Evolutionary conservation across 306 rosid species (phyloP).

Genomic region (Prunus fruticosa): DNA sequence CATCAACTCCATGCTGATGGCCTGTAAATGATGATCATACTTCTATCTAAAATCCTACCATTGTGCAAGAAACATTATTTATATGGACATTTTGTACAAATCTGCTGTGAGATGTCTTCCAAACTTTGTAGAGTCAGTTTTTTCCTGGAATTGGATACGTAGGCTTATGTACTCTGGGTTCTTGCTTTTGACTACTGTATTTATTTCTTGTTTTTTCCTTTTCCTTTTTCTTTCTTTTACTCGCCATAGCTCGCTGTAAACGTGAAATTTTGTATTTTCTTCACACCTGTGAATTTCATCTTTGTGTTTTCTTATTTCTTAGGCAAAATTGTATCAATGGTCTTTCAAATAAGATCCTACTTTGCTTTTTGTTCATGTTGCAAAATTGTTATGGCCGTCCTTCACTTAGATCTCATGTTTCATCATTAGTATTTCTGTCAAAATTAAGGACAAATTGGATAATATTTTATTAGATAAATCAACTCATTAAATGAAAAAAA

Average conservation of each 20-base stretch:
- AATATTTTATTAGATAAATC: no score
- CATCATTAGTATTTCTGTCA: no score
- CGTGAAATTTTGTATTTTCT: conserved; percentile 7
- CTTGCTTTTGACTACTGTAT: neutral
- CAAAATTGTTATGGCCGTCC: no score
- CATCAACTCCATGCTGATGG: conserved; percentile 82
- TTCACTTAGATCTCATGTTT: no score
- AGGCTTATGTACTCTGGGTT: neutral
- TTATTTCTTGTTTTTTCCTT: neutral
- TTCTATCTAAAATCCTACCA: neutral
- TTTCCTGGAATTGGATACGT: neutral
- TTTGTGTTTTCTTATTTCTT: neutral
- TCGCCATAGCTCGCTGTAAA: neutral
- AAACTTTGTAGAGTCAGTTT: conserved; percentile 14
- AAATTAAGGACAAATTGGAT: no score
- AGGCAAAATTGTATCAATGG: no score
- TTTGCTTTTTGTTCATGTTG: no score
- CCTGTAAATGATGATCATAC: conserved; percentile 61
- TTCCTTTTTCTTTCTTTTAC: neutral
- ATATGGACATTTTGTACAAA: conserved; percentile 21
- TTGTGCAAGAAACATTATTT: conserved; percentile 3
- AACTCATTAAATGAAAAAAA: no score
- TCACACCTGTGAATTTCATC: conserved; percentile 4
- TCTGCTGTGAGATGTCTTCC: neutral
- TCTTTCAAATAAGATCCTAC: no score